A percentile compares a stretch with the other conserved stretches of the same genome.
These are phyloP conservation scores for Suillus subluteus DNA, from an alignment of 768 basidiomycete species.

Conservation along the genomic window DNA sequence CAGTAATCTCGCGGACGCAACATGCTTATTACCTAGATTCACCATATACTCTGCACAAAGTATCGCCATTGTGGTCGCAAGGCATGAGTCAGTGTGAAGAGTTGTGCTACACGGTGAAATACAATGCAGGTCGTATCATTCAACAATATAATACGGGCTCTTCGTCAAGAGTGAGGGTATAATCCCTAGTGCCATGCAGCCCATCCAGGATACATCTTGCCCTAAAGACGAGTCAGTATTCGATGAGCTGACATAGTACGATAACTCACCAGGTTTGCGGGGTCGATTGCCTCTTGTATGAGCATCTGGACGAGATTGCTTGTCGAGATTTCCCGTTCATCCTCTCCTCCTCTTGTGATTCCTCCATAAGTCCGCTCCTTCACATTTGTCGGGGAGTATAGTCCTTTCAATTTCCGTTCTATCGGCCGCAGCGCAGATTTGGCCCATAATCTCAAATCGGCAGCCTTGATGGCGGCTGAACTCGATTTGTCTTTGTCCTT, in stretches of 20 bases:
- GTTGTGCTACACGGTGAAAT: not conserved
- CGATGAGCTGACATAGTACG: not conserved
- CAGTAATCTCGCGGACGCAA: not conserved
- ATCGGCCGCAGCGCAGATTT: constrained; percentile 80
- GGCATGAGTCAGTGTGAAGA: constrained; percentile 7
- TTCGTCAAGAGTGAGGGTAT: not conserved
- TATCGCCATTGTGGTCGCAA: constrained; percentile 13
- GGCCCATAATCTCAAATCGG: constrained; percentile 69
- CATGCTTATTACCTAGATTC: constrained; percentile 1
- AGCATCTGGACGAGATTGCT: constrained; percentile 89
- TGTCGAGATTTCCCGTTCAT: constrained; percentile 60
- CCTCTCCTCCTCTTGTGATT: constrained; percentile 24
- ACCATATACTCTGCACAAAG: constrained; percentile 9
- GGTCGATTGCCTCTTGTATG: constrained; percentile 85
- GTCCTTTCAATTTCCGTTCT: constrained; percentile 78
- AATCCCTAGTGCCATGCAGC: constrained; percentile 68
- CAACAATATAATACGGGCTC: not conserved
- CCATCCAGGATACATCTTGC: constrained; percentile 92
- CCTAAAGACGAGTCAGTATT: constrained; percentile 45
- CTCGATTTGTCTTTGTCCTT: constrained; percentile 22
- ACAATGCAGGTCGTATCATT: not conserved
- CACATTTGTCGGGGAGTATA: constrained; percentile 53
- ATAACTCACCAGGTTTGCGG: constrained; percentile 63
- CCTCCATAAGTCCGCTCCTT: constrained; percentile 42
- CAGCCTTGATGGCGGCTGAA: constrained; percentile 41